Conservation (phyloP, 2,329 filamentous ascomycete species). For the Xenoacremonium recifei region DNA sequence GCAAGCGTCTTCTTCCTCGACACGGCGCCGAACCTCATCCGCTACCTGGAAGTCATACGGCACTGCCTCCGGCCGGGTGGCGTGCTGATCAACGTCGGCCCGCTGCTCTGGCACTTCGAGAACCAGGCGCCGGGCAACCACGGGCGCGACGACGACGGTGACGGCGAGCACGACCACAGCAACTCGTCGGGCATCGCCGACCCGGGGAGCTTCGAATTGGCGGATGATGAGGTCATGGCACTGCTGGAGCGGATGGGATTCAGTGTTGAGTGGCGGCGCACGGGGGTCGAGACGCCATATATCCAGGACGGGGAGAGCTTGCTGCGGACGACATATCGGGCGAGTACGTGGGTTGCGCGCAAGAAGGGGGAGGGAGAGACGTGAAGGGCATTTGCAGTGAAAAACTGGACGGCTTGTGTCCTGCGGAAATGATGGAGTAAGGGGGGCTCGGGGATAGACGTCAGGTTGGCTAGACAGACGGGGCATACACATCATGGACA, state of each 20-base stretch:
- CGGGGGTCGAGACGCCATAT: constrained; percentile 71
- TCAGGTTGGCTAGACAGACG: too few relatives aligned
- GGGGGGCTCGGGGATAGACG: too few relatives aligned
- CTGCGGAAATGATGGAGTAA: too few relatives aligned
- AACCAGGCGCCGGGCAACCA: constrained; percentile 63
- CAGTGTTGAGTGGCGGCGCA: constrained; percentile 61
- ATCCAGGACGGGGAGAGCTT: constrained; percentile 84
- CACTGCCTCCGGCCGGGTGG: constrained; percentile 77
- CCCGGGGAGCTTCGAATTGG: constrained; percentile 86
- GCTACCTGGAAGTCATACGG: constrained; percentile 81
- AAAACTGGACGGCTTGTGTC: not conserved
- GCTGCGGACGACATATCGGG: constrained; percentile 78
- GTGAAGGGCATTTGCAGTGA: not conserved
- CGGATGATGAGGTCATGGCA: constrained; percentile 80
- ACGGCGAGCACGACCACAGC: constrained; percentile 47
- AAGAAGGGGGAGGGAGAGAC: constrained; percentile 44
- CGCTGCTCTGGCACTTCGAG: constrained; percentile 94
- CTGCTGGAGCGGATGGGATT: constrained; percentile 78
- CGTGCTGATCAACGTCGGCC: constrained; percentile 85
- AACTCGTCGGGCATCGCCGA: constrained; percentile 73
- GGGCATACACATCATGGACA: not conserved
- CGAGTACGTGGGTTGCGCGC: constrained; percentile 81
- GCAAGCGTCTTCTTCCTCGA: constrained; percentile 95
- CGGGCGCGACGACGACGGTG: constrained; percentile 49
- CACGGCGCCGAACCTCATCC: constrained; percentile 88